Evolutionary conservation across 2,329 filamentous ascomycete genomes (phyloP).

Genomic region (Pseudogymnoascus sp.): DNA sequence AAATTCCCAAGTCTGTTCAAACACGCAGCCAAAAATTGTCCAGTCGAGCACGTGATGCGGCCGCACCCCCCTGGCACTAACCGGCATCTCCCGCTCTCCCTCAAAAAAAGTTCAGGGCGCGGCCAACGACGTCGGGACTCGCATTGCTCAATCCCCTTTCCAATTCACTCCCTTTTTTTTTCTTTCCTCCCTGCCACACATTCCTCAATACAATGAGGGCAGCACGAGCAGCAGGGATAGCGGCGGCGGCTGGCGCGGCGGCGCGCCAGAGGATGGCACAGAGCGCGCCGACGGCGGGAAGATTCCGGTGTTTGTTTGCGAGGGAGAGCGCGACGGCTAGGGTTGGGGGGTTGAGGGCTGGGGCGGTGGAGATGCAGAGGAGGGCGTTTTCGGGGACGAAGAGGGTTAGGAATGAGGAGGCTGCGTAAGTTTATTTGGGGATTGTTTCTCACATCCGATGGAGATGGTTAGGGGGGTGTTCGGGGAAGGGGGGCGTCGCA

Average conservation of each 20-base stretch:
- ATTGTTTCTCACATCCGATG: not conserved
- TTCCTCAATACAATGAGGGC: slow-evolving; percentile 3
- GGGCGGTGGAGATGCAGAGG: slow-evolving; percentile 3
- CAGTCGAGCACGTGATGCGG: not conserved
- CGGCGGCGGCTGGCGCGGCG: not conserved
- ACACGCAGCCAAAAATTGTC: not conserved
- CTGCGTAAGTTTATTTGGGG: not conserved
- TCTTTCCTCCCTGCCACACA: not conserved
- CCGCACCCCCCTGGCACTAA: slow-evolving; percentile 15
- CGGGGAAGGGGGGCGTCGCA: not conserved
- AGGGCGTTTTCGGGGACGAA: slow-evolving; percentile 9
- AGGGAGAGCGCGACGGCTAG: slow-evolving; percentile 3
- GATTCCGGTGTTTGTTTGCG: slow-evolving; percentile 1
- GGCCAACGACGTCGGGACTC: not conserved
- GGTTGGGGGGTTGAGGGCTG: not conserved
- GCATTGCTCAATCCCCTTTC: not conserved
- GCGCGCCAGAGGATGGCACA: not conserved
- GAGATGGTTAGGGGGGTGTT: not conserved
- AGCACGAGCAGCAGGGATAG: slow-evolving; percentile 9
- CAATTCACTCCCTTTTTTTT: not conserved
- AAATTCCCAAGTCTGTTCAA: not conserved
- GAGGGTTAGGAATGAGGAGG: not conserved
- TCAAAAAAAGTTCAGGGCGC: slow-evolving; percentile 6
- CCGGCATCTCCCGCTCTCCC: slow-evolving; percentile 2
- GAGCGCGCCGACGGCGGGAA: not conserved